phyloP scores from a whole-genome alignment of 2,329 filamentous ascomycete genomes.

The Aspergillus sp. region DNA sequence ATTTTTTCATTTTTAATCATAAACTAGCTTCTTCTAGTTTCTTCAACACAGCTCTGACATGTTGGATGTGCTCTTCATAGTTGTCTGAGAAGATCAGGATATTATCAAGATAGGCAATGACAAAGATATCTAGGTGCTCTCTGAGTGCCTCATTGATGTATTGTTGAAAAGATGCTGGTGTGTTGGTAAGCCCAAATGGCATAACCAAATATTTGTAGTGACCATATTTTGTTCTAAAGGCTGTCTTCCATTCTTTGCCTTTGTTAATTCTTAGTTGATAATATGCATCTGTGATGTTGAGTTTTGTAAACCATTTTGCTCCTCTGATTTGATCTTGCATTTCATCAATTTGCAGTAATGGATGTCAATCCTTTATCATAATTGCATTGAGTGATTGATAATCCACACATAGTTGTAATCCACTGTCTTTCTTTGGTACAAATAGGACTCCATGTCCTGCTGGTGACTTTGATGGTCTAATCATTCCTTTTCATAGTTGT shows the following conservation, averaged over 20 bases:
- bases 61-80: background rate
- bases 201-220: slow-evolving; percentile 20
- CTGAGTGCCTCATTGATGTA: background rate
- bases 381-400: too few relatives aligned
- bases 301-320: too few relatives aligned
- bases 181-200: slow-evolving; percentile 17
- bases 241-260: too few relatives aligned
- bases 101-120: background rate
- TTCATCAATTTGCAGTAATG: too few relatives aligned
- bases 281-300: too few relatives aligned
- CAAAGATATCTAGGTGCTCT: background rate
- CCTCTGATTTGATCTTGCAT: too few relatives aligned
- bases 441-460: background rate
- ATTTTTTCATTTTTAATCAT: background rate
- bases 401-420: too few relatives aligned
- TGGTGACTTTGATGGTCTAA: background rate
- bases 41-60: background rate
- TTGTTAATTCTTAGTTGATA: too few relatives aligned
- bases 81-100: background rate
- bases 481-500: background rate
- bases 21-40: background rate
- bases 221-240: slow-evolving; percentile 5
- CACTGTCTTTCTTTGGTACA: background rate
- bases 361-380: too few relatives aligned
- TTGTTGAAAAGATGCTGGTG: slow-evolving; percentile 7